Base-by-base conservation (phyloP, 805 yeast species). In the Kuraishia piskuri region DNA sequence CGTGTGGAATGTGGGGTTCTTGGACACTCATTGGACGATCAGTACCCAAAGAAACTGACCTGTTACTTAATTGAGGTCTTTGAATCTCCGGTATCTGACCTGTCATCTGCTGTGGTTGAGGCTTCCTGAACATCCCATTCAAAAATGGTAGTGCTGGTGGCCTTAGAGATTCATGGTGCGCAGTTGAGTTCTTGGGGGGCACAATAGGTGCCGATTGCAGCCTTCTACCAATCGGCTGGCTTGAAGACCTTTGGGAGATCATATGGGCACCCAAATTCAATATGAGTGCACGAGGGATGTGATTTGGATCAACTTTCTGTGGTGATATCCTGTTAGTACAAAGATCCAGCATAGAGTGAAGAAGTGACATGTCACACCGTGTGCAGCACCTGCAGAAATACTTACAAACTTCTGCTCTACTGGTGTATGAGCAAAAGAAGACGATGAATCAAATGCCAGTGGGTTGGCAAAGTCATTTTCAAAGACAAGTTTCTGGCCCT, bases 391-490 rank as follows among this genome's bases (percentile, higher is more conserved):
- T 23, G 25, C 8, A 22, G 21, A 20, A 17, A 23, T n/a, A 31
- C 25, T 50, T n/a, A 26, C 26, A 22, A 17, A 26, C 12, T 36
- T 22, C 24, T 17, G 51, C 17, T 21, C 20, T 12, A 48, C 21
- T 12, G 46, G 21, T 36, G 48, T 7, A 6, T 48, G 50, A 10
- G 36, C 31, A 6, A 19, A 24, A n/a, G 46, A 4, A 1, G 56
- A 55, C 8, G 49, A 40, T 6, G 57, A 19, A n/a, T 40, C 19
- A 14, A 50, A 23, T 2, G 54, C 52, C 37, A 51, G 37, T 10
- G 58, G 63, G 40, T 50, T 57, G 40, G 48, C 48, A 47, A 62
- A 65, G 52, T 66, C 71, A n/a, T 52, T 54, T 2, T 53, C 57
- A 22, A 52, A 51, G 12, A 51, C 50, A 8, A 67, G 53, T 47